A percentile compares a stretch with the other conserved stretches of the same genome.
Conservation (phyloP, 1,284 basidiomycete genomes). For the Thecaphora thlaspeos region DNA sequence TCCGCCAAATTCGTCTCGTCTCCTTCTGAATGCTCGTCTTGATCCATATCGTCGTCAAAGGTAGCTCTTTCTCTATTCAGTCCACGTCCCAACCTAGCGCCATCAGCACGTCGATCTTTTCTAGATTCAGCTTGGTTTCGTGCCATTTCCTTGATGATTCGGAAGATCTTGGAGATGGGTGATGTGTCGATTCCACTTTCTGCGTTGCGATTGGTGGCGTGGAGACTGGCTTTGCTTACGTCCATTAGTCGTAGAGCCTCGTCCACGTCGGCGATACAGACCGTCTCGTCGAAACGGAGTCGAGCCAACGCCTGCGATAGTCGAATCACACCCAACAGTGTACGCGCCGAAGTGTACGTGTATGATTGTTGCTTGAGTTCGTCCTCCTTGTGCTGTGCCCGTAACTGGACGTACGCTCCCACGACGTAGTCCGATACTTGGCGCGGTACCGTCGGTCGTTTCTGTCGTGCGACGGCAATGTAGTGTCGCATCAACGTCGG, state of each 20-base stretch:
- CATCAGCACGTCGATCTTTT: background rate
- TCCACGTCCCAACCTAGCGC: background rate
- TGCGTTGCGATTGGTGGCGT: conserved; percentile 16
- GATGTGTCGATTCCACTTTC: conserved; percentile 32
- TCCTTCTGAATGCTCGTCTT: conserved; percentile 2
- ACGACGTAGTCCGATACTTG: conserved; percentile 90
- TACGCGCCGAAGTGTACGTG: conserved; percentile 94
- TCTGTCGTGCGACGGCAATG: conserved; percentile 87
- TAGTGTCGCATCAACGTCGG: conserved; percentile 91
- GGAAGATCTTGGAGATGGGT: conserved; percentile 50
- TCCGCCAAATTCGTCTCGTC: background rate
- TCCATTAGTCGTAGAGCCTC: conserved; percentile 96
- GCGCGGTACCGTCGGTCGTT: conserved; percentile 80
- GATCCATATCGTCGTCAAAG: conserved; percentile 3
- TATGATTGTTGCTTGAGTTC: conserved; percentile 83
- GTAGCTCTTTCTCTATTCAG: background rate
- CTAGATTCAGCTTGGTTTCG: too few relatives aligned
- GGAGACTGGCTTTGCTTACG: conserved; percentile 83
- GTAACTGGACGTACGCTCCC: conserved; percentile 89
- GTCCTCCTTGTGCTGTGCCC: conserved; percentile 87
- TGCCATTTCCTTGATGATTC: conserved; percentile 48
- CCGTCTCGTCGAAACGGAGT: conserved; percentile 76
- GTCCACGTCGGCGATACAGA: conserved; percentile 85
- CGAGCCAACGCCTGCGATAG: conserved; percentile 92
- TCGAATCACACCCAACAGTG: conserved; percentile 88